Percentiles rank a stretch among this genome's conserved stretches.
These are phyloP conservation scores for Umbilicus rupestris DNA, from an alignment of 164 flowering plant genomes.

Conservation along the genomic window DNA sequence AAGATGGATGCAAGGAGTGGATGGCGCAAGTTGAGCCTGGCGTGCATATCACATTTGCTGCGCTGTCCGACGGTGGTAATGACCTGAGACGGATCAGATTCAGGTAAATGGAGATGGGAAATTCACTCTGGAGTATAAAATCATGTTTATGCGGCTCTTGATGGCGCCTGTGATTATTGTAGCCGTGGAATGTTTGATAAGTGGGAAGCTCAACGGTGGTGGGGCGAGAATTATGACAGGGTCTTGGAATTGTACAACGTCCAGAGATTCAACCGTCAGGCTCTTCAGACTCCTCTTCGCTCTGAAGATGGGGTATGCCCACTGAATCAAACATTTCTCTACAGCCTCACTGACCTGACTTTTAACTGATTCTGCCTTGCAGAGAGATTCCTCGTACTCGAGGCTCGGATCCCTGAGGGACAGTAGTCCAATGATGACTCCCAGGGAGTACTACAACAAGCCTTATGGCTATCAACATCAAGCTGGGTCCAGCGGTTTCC, in stretches of 20 bases:
- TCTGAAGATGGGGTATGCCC: constrained; percentile 75
- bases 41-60: constrained; percentile 83
- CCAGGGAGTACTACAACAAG: constrained; percentile 38
- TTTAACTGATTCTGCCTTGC: constrained; percentile 13
- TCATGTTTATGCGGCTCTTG: background rate
- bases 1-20: constrained; percentile 88
- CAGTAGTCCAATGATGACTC: constrained; percentile 75
- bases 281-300: constrained; percentile 73
- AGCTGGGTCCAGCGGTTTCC: constrained; percentile 40
- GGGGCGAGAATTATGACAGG: constrained; percentile 96
- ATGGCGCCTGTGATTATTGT: constrained; percentile 12
- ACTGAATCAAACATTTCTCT: background rate
- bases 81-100: constrained; percentile 87
- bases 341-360: background rate
- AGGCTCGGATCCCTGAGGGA: constrained; percentile 72
- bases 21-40: constrained; percentile 99
- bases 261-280: constrained; percentile 86
- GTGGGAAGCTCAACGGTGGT: constrained; percentile 98
- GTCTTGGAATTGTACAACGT: constrained; percentile 97
- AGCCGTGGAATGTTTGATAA: constrained; percentile 97
- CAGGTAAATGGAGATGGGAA: constrained; percentile 32
- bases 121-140: background rate
- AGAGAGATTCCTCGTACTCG: constrained; percentile 74
- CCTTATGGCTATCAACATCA: constrained; percentile 24
- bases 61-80: constrained; percentile 87